Base-by-base conservation (phyloP, 768 basidiomycete species). In the Serpula lacrymans region DNA sequence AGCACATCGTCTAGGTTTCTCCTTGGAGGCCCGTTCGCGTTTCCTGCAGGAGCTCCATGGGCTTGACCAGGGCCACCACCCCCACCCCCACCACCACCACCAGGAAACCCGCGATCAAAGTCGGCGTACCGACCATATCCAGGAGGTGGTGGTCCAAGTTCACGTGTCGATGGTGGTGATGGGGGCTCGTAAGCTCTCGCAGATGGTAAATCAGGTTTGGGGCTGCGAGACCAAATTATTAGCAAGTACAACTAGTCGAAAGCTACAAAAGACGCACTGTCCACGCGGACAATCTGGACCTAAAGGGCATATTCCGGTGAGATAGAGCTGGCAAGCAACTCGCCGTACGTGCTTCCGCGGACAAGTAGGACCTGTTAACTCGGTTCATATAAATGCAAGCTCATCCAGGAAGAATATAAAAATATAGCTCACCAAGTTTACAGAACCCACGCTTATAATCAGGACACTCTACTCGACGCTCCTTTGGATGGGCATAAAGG, bases 401-500 rank as follows among this genome's bases (percentile, higher is more conserved):
- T 26, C 27, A n/a, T 28, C 26, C 29, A 36, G 45, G 38, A 43
- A 29, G 10, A 20, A 13, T 37, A 28, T 32, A 22, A 26, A 40
- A 41, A 40, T 13, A n/a, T 13, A 24, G 68, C 79, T 43, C 44
- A 93, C 94, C 94, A 43, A 93, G 72, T 60, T 83, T 87, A 63
- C 96, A 99, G 60, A 98, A 99, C 0, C 96, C 96, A 46, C 95
- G 74, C 49, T 86, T 86, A 62, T 94, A 99, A 60, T 96, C 92
- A 27, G 92, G 92, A 58, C 96, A 99, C 57, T 95, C 93, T 3
- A 89, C 80, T 42, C 82, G 78, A 37, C 93, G 77, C 63, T 93
- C 90, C 60, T 92, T 90, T 10, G 91, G 92, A 58, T 95, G 91
- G 12, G 90, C 89, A 60, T 98, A 99, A 50, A 99, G 71, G 60